Evolutionary conservation across 139 green algal species (phyloP).

Genomic region (Ettlia oleoabundans): DNA sequence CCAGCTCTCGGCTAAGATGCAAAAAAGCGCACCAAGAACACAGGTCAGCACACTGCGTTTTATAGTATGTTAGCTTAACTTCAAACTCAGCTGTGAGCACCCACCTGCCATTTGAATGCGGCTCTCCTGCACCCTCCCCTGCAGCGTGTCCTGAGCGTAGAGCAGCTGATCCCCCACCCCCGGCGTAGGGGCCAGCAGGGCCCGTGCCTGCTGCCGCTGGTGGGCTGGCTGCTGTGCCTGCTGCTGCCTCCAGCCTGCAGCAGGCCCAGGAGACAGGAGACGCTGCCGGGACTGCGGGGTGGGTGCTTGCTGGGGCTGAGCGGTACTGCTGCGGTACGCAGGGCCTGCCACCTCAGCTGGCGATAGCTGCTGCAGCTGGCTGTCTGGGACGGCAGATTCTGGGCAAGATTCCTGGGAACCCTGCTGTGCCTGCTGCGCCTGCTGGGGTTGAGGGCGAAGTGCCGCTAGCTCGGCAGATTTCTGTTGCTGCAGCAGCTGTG

Average conservation of each 20-base stretch:
- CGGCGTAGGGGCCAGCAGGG: neutral
- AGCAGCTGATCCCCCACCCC: neutral
- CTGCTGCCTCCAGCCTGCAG: too few species aligned
- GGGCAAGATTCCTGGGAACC: neutral
- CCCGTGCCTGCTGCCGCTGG: neutral
- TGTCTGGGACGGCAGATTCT: constrained; percentile 7
- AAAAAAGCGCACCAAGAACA: too few species aligned
- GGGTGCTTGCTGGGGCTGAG: neutral
- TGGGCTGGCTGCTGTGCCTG: neutral
- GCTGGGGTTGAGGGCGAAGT: neutral
- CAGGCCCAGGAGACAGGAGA: neutral
- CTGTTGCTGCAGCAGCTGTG: neutral
- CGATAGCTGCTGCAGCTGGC: constrained; percentile 13
- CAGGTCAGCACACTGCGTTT: too few species aligned
- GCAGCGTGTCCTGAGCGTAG: too few species aligned
- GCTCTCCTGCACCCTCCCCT: too few species aligned
- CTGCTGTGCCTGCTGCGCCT: neutral
- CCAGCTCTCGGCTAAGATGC: too few species aligned
- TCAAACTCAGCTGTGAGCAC: too few species aligned
- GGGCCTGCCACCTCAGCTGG: neutral
- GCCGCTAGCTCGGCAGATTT: neutral
- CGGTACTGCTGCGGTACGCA: neutral
- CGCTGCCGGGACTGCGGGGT: neutral
- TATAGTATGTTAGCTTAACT: too few species aligned
- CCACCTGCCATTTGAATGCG: too few species aligned